Conservation (phyloP, 306 rosid species). For the Vigna nakashimae region DNA sequence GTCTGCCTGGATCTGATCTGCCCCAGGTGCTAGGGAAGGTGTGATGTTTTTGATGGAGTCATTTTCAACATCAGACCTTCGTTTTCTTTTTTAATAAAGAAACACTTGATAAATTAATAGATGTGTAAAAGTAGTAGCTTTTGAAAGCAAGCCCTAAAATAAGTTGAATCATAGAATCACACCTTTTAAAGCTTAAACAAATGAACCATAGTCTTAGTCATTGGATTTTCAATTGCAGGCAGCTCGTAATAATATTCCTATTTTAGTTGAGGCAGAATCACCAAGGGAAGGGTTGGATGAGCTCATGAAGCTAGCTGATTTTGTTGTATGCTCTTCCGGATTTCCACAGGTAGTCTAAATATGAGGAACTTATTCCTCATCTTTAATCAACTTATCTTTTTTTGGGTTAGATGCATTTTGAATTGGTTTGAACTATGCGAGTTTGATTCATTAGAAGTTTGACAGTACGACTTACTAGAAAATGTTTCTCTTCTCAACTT, state of each 20-base stretch:
- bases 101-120: neutral
- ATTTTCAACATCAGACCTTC: constrained; percentile 26
- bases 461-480: neutral
- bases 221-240: constrained; percentile 68
- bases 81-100: neutral
- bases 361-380: constrained; percentile 33
- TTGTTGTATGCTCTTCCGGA: constrained; percentile 75
- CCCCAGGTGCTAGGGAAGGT: constrained; percentile 16
- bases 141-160: constrained; percentile 3
- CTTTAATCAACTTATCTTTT: constrained; percentile 21
- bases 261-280: constrained; percentile 84
- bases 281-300: constrained; percentile 83
- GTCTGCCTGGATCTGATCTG: constrained; percentile 24
- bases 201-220: constrained; percentile 18
- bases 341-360: constrained; percentile 71
- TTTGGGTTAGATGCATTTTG: constrained; percentile 26
- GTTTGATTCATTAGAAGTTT: constrained; percentile 21
- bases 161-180: neutral
- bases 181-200: neutral
- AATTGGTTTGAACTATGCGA: constrained; percentile 28
- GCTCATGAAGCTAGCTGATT: constrained; percentile 71
- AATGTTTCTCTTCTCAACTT: constrained; percentile 22
- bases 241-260: constrained; percentile 63
- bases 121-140: neutral
- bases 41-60: constrained; percentile 20